phyloP scores from a whole-genome alignment of 192 early-diverging fungal species.

The Kappamyces sp. region DNA sequence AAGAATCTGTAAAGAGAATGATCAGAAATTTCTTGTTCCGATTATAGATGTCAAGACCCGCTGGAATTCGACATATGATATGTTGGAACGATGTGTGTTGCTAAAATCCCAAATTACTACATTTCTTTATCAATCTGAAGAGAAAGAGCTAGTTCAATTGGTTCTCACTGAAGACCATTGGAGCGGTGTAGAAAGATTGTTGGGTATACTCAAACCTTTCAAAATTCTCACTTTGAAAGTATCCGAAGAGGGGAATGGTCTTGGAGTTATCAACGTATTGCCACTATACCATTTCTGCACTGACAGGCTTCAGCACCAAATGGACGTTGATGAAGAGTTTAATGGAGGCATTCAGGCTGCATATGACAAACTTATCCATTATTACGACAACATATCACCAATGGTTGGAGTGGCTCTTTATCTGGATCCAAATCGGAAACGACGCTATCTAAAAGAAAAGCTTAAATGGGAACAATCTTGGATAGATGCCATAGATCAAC shows the following conservation, averaged over 20 bases:
- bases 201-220: not conserved
- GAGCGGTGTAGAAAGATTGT: not conserved
- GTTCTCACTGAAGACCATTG: not conserved
- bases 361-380: constrained; percentile 8
- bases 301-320: not conserved
- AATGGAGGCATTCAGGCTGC: constrained; percentile 7
- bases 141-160: not conserved
- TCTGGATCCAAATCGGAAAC: not conserved
- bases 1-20: not conserved
- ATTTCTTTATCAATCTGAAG: not conserved
- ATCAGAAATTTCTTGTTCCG: constrained; percentile 5
- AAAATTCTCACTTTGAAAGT: constrained; percentile 1
- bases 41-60: constrained; percentile 5
- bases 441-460: not conserved
- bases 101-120: not conserved
- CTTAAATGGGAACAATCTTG: constrained; percentile 2
- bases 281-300: not conserved
- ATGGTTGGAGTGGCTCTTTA: constrained; percentile 11
- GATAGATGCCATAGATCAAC: not conserved
- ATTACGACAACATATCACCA: constrained; percentile 12
- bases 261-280: not conserved
- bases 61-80: constrained; percentile 13
- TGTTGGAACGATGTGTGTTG: not conserved
- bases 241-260: not conserved
- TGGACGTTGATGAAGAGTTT: constrained; percentile 10